Conservation (phyloP, 192 early-diverging fungal genomes). For the Funneliformis mosseae region DNA sequence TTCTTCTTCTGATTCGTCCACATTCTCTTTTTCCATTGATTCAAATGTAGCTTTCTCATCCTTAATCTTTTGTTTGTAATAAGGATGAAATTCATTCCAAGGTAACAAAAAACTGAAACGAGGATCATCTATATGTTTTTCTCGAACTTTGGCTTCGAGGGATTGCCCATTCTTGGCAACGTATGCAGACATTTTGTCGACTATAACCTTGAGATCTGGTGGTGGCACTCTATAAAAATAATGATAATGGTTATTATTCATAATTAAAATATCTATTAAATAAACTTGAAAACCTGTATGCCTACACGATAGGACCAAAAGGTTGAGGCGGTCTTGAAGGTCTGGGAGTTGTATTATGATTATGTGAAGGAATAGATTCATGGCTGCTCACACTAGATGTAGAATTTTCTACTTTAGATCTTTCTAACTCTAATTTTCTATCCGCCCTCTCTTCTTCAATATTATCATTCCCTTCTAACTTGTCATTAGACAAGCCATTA, state of each 20-base stretch:
- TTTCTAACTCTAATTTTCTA: background rate
- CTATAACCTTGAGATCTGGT: constrained; percentile 37
- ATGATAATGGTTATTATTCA: background rate
- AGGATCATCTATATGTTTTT: constrained; percentile 46
- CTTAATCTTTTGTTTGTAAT: constrained; percentile 42
- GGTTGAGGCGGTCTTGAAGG: background rate
- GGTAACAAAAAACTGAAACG: constrained; percentile 54
- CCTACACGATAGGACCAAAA: constrained; percentile 23
- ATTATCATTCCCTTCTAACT: background rate
- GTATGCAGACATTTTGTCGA: constrained; percentile 47
- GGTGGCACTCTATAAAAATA: constrained; percentile 20
- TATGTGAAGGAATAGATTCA: background rate
- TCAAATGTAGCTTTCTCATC: background rate
- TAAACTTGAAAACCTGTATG: background rate
- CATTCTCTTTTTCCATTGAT: background rate
- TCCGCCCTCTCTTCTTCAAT: background rate
- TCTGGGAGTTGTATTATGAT: background rate
- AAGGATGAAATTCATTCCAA: constrained; percentile 50
- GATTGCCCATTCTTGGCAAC: constrained; percentile 46
- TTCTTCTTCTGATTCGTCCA: background rate
- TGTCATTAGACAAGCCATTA: background rate
- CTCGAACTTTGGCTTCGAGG: constrained; percentile 48
- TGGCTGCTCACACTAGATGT: background rate
- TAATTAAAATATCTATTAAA: background rate
- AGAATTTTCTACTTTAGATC: background rate